Base-by-base conservation (phyloP, 495 filamentous ascomycete species). In the Tuber microsphaerosporum region DNA sequence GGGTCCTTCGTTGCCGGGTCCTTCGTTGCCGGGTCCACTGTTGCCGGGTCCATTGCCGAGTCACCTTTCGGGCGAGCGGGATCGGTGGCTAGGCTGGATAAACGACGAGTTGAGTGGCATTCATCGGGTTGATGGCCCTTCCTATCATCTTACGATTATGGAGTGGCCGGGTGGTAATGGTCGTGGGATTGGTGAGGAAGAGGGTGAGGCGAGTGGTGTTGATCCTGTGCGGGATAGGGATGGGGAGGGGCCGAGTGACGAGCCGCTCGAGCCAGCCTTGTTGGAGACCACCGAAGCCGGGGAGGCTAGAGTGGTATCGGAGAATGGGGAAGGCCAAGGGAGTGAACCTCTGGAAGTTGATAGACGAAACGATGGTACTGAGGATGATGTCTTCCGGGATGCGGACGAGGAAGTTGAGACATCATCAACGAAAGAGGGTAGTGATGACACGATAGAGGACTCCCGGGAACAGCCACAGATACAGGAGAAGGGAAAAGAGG, bases 161-260 rank as follows among this genome's bases (percentile, higher is more conserved):
- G 76, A 75, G 46, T 75, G 73, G 76, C 73, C 76, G 0, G 76
- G 77, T 7, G 77, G 79, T 20, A 76, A 75, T 31, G 70, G 48
- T 45, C 72, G 69, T 84, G 94, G 94, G 14, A 88, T 92, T 81
- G 93, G 93, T 6, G 94, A 94, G 81, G 68, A 73, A 7, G 69
- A 41, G 71, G 48, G 37, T 31, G 72, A 34, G 45, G 26, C 37
- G 4, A 73, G 72, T 26, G 20, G 1, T 22, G 73, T 14, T 20
- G 77, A 61, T 34, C 31, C 14, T 19, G 69, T 72, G 5, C 72
- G 45, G 16, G 43, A 10, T 2, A 70, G 70, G 61, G 70, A 34
- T 17, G 70, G 34, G 56, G 65, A 71, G 42, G 46, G 51, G 41
- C 48, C n/a, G 44, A 22, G 70, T 44, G 73, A 51, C 56, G 46